Evolutionary conservation across 2,329 filamentous ascomycete species (phyloP), one percentile per base, ranked within the genome.

Genomic region (Kalmusia sp.): DNA sequence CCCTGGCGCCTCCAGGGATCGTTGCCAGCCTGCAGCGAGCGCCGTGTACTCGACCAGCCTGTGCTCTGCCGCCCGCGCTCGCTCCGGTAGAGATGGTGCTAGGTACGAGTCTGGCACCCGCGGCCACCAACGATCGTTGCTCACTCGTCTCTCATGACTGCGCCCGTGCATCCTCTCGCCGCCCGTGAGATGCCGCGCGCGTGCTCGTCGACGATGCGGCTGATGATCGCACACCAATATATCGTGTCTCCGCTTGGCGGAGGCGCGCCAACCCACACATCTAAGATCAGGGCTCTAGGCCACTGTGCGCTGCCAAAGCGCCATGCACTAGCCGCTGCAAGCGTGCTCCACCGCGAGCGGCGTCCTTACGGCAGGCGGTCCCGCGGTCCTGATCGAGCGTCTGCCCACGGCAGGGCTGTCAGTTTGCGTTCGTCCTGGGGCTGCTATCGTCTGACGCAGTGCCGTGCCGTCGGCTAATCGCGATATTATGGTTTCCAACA

Each of bases 191-290:
- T 61, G 54, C 52, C 54, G 62, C 59, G 60, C 57, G 54, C 52
- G 43, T 51, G 49, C 51, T 51, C 41, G 27, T 54, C 30, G 43
- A 53, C 62, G 54, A 72, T 72, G 71, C 69, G 71, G 71, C 71
- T 74, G 71, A 74, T 71, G 69, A 72, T 70, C 67, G 58, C 67
- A 63, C 62, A 60, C 63, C 70, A 73, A 72, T 71, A 70, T 69
- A 67, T 64, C 63, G 40, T 17, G 41, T 37, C 41, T 25, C 62
- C 67, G 59, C 70, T 72, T 71, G 68, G 70, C 70, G 65, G 58
- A 37, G 21, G 48, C 52, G 58, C 58, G 57, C 61, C 65, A 70
- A 65, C 67, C 67, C 68, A 45, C 68, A 45, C 60, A 69, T 71
- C 66, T 71, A 52, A 68, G 70, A 71, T 72, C 68, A 71, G 55